Evolutionary conservation across 495 filamentous ascomycete genomes (phyloP), one percentile per base, ranked within the genome.

Genomic region (Aspergillus leporis): DNA sequence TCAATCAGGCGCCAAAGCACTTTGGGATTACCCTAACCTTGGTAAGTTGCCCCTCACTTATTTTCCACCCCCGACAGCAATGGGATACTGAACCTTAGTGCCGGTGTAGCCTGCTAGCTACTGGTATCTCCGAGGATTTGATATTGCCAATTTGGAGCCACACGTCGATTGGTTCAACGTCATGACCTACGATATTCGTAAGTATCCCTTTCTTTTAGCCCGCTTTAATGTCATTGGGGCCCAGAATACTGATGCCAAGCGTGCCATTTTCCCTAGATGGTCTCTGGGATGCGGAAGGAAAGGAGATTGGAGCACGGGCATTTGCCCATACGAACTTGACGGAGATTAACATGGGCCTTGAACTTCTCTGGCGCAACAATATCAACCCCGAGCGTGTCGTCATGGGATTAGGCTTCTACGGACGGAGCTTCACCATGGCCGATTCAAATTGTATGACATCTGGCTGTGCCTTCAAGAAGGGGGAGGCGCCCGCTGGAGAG

Each of bases 151-250:
- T 1, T 69, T 85, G 61, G 68, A 74, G 25, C 61, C 61, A 2
- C 64, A 74, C 51, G 70, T 83, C 7, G 78, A 82, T 58, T 83
- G 66, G 21, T 78, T 83, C 56, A 76, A 76, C 41, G 68, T 80
- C 58, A 83, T 84, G 81, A 63, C 74, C 12, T 83, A 83, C 47
- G 69, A 78, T 61, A 59, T 80, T 8, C 74, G 77, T 61, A 71
- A 74, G 23, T 56, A 18, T 10, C 25, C 16, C 32, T 32, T 10
- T 9, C 4, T 21, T 6, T 28, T 6, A 3, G 25, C 25, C n/a
- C 25, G 6, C 6, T 28, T 28, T 6, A 3, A 6, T 6, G 6
- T 28, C 25, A 28, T 28, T 28, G 25, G 3, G n/a, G 3, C 6
- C 25, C 25, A 6, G 25, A 3, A 28, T 28, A 28, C 25, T 28